Evolutionary conservation across 352 stramenopile genomes (phyloP).

Genomic region (Pythium angustatum): DNA sequence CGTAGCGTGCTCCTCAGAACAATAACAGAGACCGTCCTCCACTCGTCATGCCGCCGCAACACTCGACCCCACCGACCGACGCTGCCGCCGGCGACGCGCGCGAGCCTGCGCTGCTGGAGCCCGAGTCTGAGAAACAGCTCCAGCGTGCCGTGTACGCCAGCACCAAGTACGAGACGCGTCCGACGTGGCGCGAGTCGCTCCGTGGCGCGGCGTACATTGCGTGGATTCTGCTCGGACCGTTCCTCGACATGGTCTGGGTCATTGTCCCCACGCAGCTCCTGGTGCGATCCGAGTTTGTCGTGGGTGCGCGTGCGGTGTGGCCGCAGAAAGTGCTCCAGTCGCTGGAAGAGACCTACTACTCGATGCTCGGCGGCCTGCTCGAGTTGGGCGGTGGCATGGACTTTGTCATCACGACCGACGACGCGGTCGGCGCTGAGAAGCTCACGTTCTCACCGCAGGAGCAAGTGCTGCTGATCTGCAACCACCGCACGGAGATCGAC

Average conservation of each 20-base stretch:
- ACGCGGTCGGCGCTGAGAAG: conserved; percentile 31
- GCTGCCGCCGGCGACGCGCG: background rate
- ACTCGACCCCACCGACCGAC: background rate
- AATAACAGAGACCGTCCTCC: background rate
- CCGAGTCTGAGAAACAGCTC: conserved; percentile 26
- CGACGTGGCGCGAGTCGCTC: conserved; percentile 45
- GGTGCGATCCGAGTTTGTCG: conserved; percentile 26
- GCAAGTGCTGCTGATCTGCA: conserved; percentile 65
- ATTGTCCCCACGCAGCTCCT: conserved; percentile 58
- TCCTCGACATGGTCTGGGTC: conserved; percentile 63
- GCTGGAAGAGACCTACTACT: conserved; percentile 57
- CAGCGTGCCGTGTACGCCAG: conserved; percentile 40
- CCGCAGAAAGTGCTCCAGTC: conserved; percentile 30
- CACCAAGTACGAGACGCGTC: conserved; percentile 44
- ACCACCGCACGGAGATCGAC: conserved; percentile 82
- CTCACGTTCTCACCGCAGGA: conserved; percentile 45
- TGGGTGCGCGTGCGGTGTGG: conserved; percentile 15
- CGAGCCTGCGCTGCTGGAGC: conserved; percentile 7
- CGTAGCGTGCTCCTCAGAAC: too few species aligned
- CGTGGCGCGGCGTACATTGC: conserved; percentile 48
- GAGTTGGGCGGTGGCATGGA: conserved; percentile 59
- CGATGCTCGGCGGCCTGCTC: conserved; percentile 60
- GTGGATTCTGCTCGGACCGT: conserved; percentile 48
- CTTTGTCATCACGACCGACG: conserved; percentile 57
- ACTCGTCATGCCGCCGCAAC: conserved; percentile 20